Conservation (phyloP, 2,329 filamentous ascomycete species). For the Botrytis aclada region DNA sequence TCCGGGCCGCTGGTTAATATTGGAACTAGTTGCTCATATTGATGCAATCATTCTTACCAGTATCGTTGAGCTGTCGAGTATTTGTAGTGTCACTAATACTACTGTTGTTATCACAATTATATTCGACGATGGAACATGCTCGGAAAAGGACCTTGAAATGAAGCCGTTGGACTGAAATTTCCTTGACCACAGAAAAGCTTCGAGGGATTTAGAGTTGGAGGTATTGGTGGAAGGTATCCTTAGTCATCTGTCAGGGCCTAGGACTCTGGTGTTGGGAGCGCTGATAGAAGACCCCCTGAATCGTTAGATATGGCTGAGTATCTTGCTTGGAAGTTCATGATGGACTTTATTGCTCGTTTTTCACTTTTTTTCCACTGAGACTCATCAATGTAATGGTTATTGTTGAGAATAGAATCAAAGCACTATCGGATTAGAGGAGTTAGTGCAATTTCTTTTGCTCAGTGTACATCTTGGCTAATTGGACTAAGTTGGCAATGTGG, state of each 20-base stretch:
- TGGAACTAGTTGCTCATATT: neutral
- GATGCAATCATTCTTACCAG: neutral
- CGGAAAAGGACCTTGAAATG: neutral
- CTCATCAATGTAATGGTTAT: rapidly evolving
- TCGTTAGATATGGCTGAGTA: rapidly evolving
- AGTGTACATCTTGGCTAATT: neutral
- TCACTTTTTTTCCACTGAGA: neutral
- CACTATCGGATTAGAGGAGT: too few species aligned
- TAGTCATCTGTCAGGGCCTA: rapidly evolving
- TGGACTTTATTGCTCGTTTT: neutral
- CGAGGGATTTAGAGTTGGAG: neutral
- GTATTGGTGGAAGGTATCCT: neutral
- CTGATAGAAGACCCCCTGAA: neutral
- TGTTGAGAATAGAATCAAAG: too few species aligned
- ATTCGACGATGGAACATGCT: neutral
- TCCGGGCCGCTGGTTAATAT: neutral
- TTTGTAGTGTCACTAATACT: too few species aligned
- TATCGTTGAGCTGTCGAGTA: neutral
- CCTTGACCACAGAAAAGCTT: neutral
- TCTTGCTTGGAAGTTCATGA: neutral
- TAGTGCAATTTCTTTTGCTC: neutral
- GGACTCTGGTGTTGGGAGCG: neutral
- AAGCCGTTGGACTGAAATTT: neutral
- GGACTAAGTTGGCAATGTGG: too few species aligned
- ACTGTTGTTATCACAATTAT: neutral